Evolutionary conservation across 768 basidiomycete species (phyloP), one percentile per base, ranked within the genome.

Genomic region (Xerocomellus dryophilus): DNA sequence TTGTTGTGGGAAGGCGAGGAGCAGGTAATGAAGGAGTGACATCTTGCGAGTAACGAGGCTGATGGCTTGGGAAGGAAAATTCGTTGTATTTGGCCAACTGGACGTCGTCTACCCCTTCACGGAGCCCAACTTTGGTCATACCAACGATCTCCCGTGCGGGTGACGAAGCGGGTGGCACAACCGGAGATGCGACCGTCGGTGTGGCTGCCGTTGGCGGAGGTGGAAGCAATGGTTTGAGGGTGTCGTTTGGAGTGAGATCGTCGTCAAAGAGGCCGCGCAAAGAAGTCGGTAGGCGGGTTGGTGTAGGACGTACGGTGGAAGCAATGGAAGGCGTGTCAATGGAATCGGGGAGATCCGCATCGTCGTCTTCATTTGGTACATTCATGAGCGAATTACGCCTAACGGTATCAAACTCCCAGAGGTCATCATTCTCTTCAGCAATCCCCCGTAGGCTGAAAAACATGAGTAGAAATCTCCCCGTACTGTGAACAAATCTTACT

Each of bases 341-440:
- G 14, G 57, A 59, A 50, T 50, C 61, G 42, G 51, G 51, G 41
- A 49, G 20, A 38, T 56, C 59, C 12, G n/a, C 9, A 20, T 70
- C 61, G 4, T 71, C 72, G 31, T 67, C 67, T 4, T 61, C 61
- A 7, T 50, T 54, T 8, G 57, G 51, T 20, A 62, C 38, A 39
- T 63, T 54, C 35, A 65, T 61, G 44, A 68, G 51, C 44, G 76
- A 67, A 15, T 69, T 73, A 21, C 76, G 78, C 43, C 82, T 77
- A 32, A 89, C 71, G 1, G 88, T 88, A 51, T 90, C 89, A 61
- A 90, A 92, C 63, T 89, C 85, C 90, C 89, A 90, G 50, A 76
- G 70, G 45, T 75, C 73, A n/a, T 76, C 67, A 36, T 72, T 64
- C 40, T 66, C 63, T 50, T 64, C 60, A 18, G 53, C 21, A 31